These are phyloP conservation scores for Pleurotus sapidus DNA, from an alignment of 768 basidiomycete species.

Conservation along the genomic window DNA sequence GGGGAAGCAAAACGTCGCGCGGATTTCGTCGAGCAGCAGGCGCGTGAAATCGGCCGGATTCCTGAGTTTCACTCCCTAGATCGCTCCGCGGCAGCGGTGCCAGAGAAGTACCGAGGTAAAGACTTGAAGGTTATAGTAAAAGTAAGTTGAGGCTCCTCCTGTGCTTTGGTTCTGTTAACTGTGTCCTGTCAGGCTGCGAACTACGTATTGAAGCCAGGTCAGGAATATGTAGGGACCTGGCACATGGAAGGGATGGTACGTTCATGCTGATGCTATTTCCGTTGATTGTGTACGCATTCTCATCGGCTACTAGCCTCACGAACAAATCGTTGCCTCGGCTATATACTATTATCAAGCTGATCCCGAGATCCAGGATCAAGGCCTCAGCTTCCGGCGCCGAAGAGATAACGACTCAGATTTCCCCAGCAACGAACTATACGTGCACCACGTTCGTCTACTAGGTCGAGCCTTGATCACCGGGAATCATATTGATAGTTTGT, in stretches of 20 bases:
- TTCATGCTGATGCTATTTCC: no score
- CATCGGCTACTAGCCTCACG: constrained; percentile 10
- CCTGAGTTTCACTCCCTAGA: background rate
- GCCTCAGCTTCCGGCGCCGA: constrained; percentile 9
- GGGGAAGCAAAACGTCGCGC: background rate
- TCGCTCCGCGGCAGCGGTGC: background rate
- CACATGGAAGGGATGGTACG: constrained; percentile 16
- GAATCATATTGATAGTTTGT: background rate
- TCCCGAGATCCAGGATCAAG: constrained; percentile 6
- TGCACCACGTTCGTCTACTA: background rate
- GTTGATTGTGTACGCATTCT: no score
- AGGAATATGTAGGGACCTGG: constrained; percentile 15
- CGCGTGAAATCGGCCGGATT: background rate
- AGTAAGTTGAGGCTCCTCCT: background rate
- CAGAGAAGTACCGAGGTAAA: background rate
- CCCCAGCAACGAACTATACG: background rate
- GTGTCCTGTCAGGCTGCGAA: constrained; percentile 10
- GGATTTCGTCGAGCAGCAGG: background rate
- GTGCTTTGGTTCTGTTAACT: no score
- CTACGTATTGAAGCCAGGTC: constrained; percentile 12
- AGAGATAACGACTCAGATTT: background rate
- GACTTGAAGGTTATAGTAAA: background rate
- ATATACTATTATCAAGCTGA: constrained; percentile 15
- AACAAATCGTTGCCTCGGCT: constrained; percentile 12
- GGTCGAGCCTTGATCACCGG: background rate